Conservation (phyloP, 106 monocot species). For the Phalaenopsis equestris region DNA sequence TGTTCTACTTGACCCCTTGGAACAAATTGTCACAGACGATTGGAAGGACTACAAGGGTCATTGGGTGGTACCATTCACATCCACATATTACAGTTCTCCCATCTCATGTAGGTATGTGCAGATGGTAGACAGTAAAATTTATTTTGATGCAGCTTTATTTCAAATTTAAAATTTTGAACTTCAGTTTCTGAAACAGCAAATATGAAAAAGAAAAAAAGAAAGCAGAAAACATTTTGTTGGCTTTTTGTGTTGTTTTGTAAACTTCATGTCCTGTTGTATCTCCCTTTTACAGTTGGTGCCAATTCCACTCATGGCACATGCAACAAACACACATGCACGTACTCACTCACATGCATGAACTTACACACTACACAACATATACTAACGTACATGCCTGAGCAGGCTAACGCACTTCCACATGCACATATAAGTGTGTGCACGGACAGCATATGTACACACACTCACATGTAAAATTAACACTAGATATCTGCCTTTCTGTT, state of each 20-base stretch:
- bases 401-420: neutral
- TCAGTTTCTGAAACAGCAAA: neutral
- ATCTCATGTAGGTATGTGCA: slow-evolving; percentile 80
- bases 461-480: no score
- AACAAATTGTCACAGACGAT: slow-evolving; percentile 70
- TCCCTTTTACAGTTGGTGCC: neutral
- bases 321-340: neutral
- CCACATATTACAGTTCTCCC: slow-evolving; percentile 96
- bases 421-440: no score
- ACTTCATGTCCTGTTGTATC: neutral
- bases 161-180: neutral
- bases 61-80: slow-evolving; percentile 99
- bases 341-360: neutral
- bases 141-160: neutral
- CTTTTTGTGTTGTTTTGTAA: neutral
- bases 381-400: neutral
- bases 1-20: slow-evolving; percentile 44
- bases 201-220: no score
- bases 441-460: no score
- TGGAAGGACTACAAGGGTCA: slow-evolving; percentile 84
- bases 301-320: neutral
- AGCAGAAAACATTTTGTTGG: neutral
- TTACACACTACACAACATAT: neutral
- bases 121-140: neutral
- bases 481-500: no score